A percentile compares a stretch with the other conserved stretches of the same genome.
These are phyloP conservation scores for Entomortierella lignicola DNA, from an alignment of 192 early-diverging fungal species.

Conservation along the genomic window DNA sequence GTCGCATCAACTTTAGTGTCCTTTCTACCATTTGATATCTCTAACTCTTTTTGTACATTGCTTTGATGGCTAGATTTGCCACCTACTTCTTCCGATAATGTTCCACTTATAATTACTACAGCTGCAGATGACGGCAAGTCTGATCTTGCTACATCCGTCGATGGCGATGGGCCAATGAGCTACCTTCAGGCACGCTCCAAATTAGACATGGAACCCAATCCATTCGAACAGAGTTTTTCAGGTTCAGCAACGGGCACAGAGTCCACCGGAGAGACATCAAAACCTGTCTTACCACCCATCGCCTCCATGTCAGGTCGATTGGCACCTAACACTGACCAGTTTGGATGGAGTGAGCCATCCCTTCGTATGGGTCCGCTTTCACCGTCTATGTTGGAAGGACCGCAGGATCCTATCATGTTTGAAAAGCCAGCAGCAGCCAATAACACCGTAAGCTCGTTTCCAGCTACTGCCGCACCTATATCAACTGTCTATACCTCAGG, in stretches of 20 bases:
- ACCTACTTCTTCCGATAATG: background rate
- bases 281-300: constrained; percentile 75
- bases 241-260: constrained; percentile 30
- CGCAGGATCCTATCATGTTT: constrained; percentile 55
- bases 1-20: background rate
- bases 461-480: constrained; percentile 23
- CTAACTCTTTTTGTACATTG: constrained; percentile 4
- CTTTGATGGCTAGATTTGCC: constrained; percentile 33
- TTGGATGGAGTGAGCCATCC: constrained; percentile 68
- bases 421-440: constrained; percentile 2
- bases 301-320: constrained; percentile 64
- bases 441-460: constrained; percentile 18
- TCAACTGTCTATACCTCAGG: constrained; percentile 20
- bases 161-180: constrained; percentile 12
- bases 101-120: constrained; percentile 28
- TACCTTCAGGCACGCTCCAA: constrained; percentile 60
- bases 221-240: constrained; percentile 87
- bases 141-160: constrained; percentile 12
- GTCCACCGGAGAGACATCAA: constrained; percentile 34
- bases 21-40: background rate
- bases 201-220: constrained; percentile 87
- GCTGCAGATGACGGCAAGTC: constrained; percentile 22
- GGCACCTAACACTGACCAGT: constrained; percentile 53
- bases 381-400: constrained; percentile 81
- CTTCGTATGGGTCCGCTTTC: constrained; percentile 80